A percentile compares a stretch with the other conserved stretches of the same genome.
Conservation (phyloP, 179 eudicot genomes). For the Dionaea muscipula region DNA sequence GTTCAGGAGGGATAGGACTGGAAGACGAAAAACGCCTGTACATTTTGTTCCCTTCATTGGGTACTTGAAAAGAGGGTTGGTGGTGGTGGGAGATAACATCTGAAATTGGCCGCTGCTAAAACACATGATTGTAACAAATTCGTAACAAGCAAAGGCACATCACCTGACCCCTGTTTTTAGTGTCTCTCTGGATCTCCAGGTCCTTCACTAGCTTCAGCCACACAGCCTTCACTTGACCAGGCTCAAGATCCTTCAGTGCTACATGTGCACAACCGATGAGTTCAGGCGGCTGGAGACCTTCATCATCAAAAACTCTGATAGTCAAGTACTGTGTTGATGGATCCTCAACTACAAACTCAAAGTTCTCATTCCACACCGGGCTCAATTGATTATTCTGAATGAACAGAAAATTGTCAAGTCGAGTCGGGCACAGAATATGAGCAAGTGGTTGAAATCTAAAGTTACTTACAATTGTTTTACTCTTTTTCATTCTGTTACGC, state of each 20-base stretch:
- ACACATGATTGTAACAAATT: too few species aligned
- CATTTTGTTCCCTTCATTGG: too few species aligned
- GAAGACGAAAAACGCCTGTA: too few species aligned
- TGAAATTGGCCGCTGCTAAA: too few species aligned
- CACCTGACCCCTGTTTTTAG: slow-evolving; percentile 83
- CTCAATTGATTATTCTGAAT: slow-evolving; percentile 63
- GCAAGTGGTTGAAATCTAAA: background rate
- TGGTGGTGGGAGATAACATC: too few species aligned
- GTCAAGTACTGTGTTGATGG: slow-evolving; percentile 70
- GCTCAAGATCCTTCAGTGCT: slow-evolving; percentile 55
- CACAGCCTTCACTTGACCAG: slow-evolving; percentile 71
- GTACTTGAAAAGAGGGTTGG: too few species aligned
- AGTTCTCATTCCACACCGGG: slow-evolving; percentile 92
- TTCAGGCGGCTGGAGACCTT: slow-evolving; percentile 80
- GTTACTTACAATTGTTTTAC: slow-evolving; percentile 67
- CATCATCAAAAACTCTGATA: slow-evolving; percentile 74
- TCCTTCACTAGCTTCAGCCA: slow-evolving; percentile 89
- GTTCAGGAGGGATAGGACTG: too few species aligned
- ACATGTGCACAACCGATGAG: slow-evolving; percentile 73
- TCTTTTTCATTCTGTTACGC: slow-evolving; percentile 57
- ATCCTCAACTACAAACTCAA: slow-evolving; percentile 86
- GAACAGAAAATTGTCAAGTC: slow-evolving; percentile 4
- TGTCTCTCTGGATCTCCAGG: slow-evolving; percentile 71
- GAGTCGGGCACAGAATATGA: background rate
- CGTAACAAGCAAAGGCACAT: slow-evolving; percentile 7